phyloP scores from a whole-genome alignment of 371 early-diverging fungal species.

The Apophysomyces elegans region DNA sequence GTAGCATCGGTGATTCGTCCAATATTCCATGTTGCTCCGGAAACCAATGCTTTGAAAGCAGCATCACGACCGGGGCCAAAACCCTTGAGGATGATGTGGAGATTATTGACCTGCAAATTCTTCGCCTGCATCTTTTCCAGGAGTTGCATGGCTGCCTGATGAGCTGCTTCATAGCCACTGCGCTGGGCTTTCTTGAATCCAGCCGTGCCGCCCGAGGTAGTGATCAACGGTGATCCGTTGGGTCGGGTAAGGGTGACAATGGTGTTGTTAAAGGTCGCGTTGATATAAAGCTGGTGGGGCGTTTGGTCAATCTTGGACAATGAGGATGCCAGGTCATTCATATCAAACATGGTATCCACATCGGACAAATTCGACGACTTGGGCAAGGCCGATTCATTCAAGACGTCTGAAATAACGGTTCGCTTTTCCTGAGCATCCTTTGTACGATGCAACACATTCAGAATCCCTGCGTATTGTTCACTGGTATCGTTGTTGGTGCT shows the following conservation, averaged over 20 bases:
- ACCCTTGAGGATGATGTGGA: constrained; percentile 86
- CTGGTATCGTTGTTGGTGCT: background rate
- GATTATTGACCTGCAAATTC: constrained; percentile 60
- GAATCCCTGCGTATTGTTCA: constrained; percentile 3
- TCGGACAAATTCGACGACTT: background rate
- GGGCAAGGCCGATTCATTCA: background rate
- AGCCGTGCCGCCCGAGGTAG: constrained; percentile 81
- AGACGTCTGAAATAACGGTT: constrained; percentile 2
- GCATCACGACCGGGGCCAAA: constrained; percentile 95
- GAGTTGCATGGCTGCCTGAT: constrained; percentile 85
- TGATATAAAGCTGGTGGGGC: constrained; percentile 73
- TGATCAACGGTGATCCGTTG: constrained; percentile 72
- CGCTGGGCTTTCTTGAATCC: constrained; percentile 91
- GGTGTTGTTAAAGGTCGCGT: constrained; percentile 89
- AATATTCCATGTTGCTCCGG: constrained; percentile 75
- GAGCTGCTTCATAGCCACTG: constrained; percentile 91
- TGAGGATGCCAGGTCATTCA: constrained; percentile 16
- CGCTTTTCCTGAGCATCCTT: constrained; percentile 9
- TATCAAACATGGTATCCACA: constrained; percentile 7
- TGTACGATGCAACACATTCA: constrained; percentile 10
- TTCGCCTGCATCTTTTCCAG: constrained; percentile 69
- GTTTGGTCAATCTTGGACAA: constrained; percentile 24
- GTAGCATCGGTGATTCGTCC: constrained; percentile 86
- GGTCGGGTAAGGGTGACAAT: constrained; percentile 81
- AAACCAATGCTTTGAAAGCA: constrained; percentile 82